Percentiles rank a stretch among this genome's conserved stretches.
Evolutionary conservation across 805 yeast species (phyloP).

Genomic region (Myxozyma melibiosi): DNA sequence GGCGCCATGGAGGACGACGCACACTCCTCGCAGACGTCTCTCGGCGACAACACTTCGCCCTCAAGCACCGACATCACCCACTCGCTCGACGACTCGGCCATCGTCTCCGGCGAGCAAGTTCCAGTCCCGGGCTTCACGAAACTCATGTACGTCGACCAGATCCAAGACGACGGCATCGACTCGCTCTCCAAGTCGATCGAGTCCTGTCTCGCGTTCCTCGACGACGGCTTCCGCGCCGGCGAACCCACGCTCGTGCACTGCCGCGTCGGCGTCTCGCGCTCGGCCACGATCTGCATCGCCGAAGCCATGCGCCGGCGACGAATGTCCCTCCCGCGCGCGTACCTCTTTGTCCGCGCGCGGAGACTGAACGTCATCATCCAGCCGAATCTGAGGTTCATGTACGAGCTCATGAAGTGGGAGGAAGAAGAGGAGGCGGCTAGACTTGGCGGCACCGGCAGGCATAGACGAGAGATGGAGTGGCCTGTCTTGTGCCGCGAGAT

Average conservation of each 20-base stretch:
- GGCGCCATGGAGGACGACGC: neutral
- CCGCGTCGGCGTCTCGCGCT: constrained; percentile 92
- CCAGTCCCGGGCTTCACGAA: constrained; percentile 44
- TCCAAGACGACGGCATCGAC: constrained; percentile 92
- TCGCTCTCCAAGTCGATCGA: constrained; percentile 64
- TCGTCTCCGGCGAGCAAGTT: constrained; percentile 5
- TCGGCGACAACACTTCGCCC: neutral
- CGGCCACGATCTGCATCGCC: constrained; percentile 94
- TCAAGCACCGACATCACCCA: too few species aligned
- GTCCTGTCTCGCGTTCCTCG: constrained; percentile 59
- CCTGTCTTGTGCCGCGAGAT: constrained; percentile 81
- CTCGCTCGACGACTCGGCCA: neutral
- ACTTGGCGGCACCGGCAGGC: constrained; percentile 34
- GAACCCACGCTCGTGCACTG: constrained; percentile 79
- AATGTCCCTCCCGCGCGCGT: constrained; percentile 73
- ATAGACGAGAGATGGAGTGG: constrained; percentile 78
- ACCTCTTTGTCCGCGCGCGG: constrained; percentile 83
- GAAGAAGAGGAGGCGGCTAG: constrained; percentile 46
- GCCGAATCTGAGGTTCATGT: constrained; percentile 89
- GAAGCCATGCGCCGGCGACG: constrained; percentile 82
- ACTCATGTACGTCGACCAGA: constrained; percentile 65
- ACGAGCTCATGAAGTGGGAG: constrained; percentile 78
- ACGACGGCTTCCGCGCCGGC: constrained; percentile 49
- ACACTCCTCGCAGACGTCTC: neutral
- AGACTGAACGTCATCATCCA: constrained; percentile 90